Evolutionary conservation across 108 stramenopile genomes (phyloP).

Genomic region (Halocafeteria seosinensis): DNA sequence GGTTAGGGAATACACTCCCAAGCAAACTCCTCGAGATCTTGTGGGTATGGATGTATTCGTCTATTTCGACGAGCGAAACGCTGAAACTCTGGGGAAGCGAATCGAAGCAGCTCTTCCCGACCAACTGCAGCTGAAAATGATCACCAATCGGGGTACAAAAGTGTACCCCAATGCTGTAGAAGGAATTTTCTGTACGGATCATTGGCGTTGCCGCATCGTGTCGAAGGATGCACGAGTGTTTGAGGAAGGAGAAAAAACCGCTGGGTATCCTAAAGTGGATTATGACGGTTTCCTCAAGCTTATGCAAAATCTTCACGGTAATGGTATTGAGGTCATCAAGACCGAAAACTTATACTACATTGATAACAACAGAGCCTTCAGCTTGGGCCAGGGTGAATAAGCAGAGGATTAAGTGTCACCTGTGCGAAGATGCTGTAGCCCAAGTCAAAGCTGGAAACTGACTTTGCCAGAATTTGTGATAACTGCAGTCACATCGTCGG

Average conservation of each 20-base stretch:
- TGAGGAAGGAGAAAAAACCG: neutral
- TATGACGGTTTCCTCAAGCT: neutral
- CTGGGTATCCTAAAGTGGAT: neutral
- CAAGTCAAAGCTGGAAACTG: too few relatives aligned
- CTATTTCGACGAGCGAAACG: neutral
- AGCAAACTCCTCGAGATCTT: neutral
- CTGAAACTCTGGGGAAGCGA: neutral
- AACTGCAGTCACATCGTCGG: too few relatives aligned
- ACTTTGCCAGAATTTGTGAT: too few relatives aligned
- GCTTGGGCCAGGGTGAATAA: neutral
- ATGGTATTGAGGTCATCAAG: neutral
- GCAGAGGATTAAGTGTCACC: neutral
- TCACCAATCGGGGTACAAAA: neutral
- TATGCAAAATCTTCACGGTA: neutral
- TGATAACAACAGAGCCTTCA: neutral
- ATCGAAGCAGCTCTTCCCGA: neutral
- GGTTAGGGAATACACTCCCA: neutral
- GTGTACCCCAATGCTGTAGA: neutral
- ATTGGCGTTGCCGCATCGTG: neutral
- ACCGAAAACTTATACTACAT: neutral
- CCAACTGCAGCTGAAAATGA: neutral
- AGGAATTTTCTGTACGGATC: neutral
- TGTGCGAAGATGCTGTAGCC: neutral
- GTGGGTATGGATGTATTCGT: neutral
- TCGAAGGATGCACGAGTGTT: too few relatives aligned